Base-by-base conservation (phyloP, 2,329 filamentous ascomycete genomes). In the Penicillium sp. region DNA sequence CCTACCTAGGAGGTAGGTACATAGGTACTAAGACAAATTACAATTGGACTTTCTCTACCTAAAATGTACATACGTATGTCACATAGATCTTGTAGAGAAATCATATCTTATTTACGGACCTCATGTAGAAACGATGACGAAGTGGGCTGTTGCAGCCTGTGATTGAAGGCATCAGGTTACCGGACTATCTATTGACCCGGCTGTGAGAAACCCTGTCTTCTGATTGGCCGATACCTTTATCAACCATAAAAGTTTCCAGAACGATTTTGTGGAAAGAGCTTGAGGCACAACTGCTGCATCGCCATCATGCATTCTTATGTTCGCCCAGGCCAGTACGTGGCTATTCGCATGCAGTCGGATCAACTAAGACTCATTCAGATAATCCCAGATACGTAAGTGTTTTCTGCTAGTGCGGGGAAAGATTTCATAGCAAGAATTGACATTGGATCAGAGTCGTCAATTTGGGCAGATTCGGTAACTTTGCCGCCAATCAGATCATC, bases 381-480 rank as follows among this genome's bases (percentile, higher is more conserved):
- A 59, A 75, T 79, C 51, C 84, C 85, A 48, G 83, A 87, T 70
- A 84, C 82, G 84, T 88, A 83, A 70, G 85, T 84, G 58, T 65
- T 62, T 26, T 53, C 39, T 53, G 30, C 9, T 32, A 9, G 27
- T 35, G 27, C 29, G 30, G 32, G 26, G 30, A 39, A 53, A 60
- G 55, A 61, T 61, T 51, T 18, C 3, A 53, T 39, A 26, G 30
- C 55, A 48, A 32, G 47, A 49, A 49, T 30, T 61, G 36, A 62
- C 47, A 29, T 30, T 39, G 2, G 16, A 40, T 9, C 62, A 97
- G 92, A 38, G 90, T 85, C 41, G 88, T 97, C 61, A 91, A 90
- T 1, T 80, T 97, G 32, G 91, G 91, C 52, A 97, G 97, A 83
- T 96, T 94, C 71, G 94, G 94, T 60, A 85, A 85, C 2, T 97